Evolutionary conservation across 2,329 filamentous ascomycete species (phyloP).

Genomic region (Curvularia verruculosa): DNA sequence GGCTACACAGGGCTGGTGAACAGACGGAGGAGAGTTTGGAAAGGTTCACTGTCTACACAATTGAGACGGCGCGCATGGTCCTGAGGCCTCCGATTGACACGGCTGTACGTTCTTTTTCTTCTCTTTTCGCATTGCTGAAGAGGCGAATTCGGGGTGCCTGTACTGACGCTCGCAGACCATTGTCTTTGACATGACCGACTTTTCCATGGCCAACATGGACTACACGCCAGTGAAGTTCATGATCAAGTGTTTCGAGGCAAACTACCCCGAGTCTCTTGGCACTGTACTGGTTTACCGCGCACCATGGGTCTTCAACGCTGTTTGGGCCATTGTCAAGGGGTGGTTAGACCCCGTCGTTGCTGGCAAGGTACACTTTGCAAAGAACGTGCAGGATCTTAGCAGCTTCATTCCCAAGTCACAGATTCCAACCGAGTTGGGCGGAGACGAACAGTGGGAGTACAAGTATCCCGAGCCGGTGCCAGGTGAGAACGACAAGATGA

Average conservation of each 20-base stretch:
- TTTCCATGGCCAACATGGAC: conserved; percentile 96
- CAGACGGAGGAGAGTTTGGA: conserved; percentile 84
- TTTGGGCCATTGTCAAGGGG: conserved; percentile 93
- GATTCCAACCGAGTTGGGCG: conserved; percentile 83
- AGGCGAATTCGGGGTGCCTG: background rate
- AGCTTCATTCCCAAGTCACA: conserved; percentile 73
- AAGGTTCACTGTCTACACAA: conserved; percentile 88
- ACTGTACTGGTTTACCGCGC: conserved; percentile 92
- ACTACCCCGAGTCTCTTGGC: conserved; percentile 93
- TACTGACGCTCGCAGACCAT: conserved; percentile 67
- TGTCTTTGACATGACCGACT: conserved; percentile 94
- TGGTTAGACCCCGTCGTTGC: conserved; percentile 98
- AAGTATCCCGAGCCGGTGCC: conserved; percentile 75
- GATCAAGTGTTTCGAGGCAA: conserved; percentile 99
- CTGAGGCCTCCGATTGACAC: conserved; percentile 84
- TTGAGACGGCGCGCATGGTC: conserved; percentile 90
- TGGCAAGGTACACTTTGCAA: conserved; percentile 91
- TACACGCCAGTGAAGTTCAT: conserved; percentile 98
- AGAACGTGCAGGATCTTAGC: conserved; percentile 77
- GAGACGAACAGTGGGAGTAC: conserved; percentile 84
- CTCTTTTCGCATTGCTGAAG: background rate
- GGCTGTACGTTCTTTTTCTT: conserved; percentile 81
- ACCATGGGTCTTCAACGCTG: conserved; percentile 96
- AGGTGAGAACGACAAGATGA: conserved; percentile 79
- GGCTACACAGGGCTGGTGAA: conserved; percentile 80